Base-by-base conservation (phyloP, 2,329 filamentous ascomycete genomes). In the Albophoma yamanashiensis region DNA sequence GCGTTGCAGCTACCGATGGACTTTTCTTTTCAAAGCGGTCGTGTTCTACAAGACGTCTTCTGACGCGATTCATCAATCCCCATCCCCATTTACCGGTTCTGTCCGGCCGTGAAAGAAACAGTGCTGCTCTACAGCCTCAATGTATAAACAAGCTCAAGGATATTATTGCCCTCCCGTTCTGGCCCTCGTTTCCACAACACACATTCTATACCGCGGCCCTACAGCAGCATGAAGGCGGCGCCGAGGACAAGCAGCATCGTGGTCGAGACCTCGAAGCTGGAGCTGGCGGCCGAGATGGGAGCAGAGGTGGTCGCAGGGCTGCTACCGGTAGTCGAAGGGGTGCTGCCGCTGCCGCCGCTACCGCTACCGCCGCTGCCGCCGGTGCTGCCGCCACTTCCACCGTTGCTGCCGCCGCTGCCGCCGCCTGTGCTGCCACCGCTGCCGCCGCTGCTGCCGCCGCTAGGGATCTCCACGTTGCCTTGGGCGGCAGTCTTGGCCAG, bases 241-340 rank as follows among this genome's bases (percentile, higher is more conserved):
- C 71, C 78, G 40, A 79, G 62, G 61, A 69, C 75, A 57, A 79
- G 63, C 55, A 84, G 71, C 62, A 78, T 64, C 20, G 75, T 71
- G 67, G 71, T 71, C 34, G 79, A 75, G 9, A 74, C 73, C 56
- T 73, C 65, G 63, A 80, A 64, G 59, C 69, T 68, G 38, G 70
- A 68, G 58, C 61, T 69, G 56, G 64, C 65, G 36, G 57, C 62
- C 11, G 60, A 56, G 57, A 60, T 62, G 27, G 62, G 63, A 42
- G 64, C 64, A 50, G 64, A 63, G 8, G 64, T 63, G 34, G 64
- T 58, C 20, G 62, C 59, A 17, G 63, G 59, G 6, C 36, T 45
- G 47, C 42, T 53, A 7, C 38, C 55, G 31, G 61, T 56, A 20
- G 55, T 22, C 9, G 60, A 53, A 39, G 50, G 50, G 27, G 47